Conservation (phyloP, 192 early-diverging fungal species). For the Entomortierella chlamydospora region DNA sequence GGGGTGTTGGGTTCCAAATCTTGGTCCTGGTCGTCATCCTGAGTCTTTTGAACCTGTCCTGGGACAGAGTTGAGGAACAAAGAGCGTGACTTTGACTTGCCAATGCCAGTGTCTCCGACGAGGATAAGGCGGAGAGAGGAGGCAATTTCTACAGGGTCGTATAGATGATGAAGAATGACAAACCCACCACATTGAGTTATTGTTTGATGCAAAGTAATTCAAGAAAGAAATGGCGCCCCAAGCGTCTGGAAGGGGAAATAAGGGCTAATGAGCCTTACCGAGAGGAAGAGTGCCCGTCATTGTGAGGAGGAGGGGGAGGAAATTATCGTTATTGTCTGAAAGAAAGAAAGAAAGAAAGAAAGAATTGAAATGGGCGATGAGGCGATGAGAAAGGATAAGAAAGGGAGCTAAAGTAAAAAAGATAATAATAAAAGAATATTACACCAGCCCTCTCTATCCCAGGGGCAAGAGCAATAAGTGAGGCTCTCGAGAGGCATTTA, state of each 20-base stretch:
- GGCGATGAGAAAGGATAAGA: background rate
- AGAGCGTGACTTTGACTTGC: conserved; percentile 37
- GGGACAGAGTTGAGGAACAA: conserved; percentile 39
- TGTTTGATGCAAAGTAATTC: background rate
- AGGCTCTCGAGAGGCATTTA: too few species aligned
- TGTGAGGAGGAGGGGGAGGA: background rate
- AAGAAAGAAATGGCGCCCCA: background rate
- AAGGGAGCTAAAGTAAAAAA: too few species aligned
- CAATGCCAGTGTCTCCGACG: conserved; percentile 48
- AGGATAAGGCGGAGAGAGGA: conserved; percentile 46
- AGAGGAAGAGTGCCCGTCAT: conserved; percentile 51
- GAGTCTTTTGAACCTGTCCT: conserved; percentile 23
- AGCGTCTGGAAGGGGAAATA: background rate
- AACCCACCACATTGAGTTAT: background rate
- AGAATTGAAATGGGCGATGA: background rate
- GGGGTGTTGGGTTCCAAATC: conserved; percentile 1
- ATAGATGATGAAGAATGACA: background rate
- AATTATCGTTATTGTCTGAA: too few species aligned
- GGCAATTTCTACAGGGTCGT: conserved; percentile 49
- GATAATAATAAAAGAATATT: too few species aligned
- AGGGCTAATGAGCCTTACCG: conserved; percentile 20
- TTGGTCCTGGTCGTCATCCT: background rate
- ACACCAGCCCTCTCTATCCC: background rate
- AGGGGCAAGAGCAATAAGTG: too few species aligned
- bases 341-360: background rate